A percentile compares a stretch with the other conserved stretches of the same genome.
Evolutionary conservation across 805 yeast species (phyloP).

Genomic region (Diddensiella caesifluorescens): DNA sequence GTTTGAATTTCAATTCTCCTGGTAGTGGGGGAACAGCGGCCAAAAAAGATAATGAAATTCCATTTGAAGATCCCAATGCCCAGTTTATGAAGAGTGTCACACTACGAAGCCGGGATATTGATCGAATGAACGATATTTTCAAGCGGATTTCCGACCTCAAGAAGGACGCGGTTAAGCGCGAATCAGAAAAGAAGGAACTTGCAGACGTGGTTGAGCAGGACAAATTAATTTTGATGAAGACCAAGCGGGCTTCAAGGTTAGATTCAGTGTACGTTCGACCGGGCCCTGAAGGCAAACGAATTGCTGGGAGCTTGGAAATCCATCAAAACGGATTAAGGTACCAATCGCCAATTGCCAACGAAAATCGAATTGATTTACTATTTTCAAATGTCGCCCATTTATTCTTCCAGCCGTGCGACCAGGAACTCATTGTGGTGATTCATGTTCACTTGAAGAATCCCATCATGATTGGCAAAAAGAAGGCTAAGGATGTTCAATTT

Average conservation of each 20-base stretch:
- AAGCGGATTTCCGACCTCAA: conserved; percentile 88
- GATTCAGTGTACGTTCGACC: conserved; percentile 92
- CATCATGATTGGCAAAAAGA: conserved; percentile 90
- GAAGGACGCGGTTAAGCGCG: conserved; percentile 85
- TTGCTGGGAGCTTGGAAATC: conserved; percentile 82
- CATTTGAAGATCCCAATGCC: conserved; percentile 86
- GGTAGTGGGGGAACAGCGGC: conserved; percentile 71
- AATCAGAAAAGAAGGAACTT: conserved; percentile 81
- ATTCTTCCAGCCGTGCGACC: conserved; percentile 94
- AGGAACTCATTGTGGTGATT: conserved; percentile 85
- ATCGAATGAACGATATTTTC: conserved; percentile 83
- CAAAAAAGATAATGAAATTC: conserved; percentile 72
- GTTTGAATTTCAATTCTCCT: conserved; percentile 90
- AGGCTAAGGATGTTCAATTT: conserved; percentile 91
- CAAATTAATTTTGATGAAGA: conserved; percentile 70
- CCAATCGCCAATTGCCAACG: conserved; percentile 78
- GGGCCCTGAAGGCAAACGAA: conserved; percentile 93
- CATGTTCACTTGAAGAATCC: conserved; percentile 92
- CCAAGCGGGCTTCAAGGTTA: conserved; percentile 78
- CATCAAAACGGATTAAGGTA: conserved; percentile 96
- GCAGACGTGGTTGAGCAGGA: conserved; percentile 96
- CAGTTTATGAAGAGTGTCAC: conserved; percentile 84
- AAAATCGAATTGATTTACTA: conserved; percentile 80
- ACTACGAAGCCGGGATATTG: conserved; percentile 82
- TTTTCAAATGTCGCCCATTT: conserved; percentile 89